Base-by-base conservation (phyloP, 2,329 filamentous ascomycete genomes). In the Bretziella fagacearum region DNA sequence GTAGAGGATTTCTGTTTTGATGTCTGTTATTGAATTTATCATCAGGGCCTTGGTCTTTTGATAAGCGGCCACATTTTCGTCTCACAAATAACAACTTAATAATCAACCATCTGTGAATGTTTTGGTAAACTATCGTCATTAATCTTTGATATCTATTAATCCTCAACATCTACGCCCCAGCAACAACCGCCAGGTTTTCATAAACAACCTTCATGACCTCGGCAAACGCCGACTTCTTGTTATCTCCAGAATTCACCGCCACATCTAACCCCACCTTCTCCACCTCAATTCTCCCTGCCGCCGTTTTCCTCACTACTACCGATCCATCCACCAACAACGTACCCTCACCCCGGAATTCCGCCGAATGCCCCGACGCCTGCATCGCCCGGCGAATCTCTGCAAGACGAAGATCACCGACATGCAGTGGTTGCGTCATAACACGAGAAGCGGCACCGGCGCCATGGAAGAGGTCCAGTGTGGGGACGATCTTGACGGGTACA, bases 341-440 rank as follows among this genome's bases (percentile, higher is more conserved):
- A 52, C 91, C 91, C 62, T 96, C 89, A 43, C 91, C 91, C 43
- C 85, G 73, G 62, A 96, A 95, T 61, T 95, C 91, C 1, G 89
- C 89, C 11, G 76, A 79, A 63, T 95, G 86, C 0, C 87, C 86
- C 2, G 79, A 73, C 11, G 73, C 69, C 56, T 85, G 80, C 77
- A 98, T 84, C 17, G 87, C 73, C 51, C 84, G 79, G 44, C 91
- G 73, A 50, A 98, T 67, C 60, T 96, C 87, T 1, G 89, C 85
- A 15, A 98, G 73, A 18, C 89, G 75, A 35, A 96, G 66, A 60
- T 98, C 91, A 52, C 91, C 91, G 3, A 98, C 91, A 60, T 96
- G 91, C 39, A 98, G 77, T 8, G 91, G 86, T 53, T 89, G 85
- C 0, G 85, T 80, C 27, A 81, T 77, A 13, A 44, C 46, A 17